Evolutionary conservation across 495 filamentous ascomycete genomes (phyloP).

Genomic region (Barbatosphaeria neglecta): DNA sequence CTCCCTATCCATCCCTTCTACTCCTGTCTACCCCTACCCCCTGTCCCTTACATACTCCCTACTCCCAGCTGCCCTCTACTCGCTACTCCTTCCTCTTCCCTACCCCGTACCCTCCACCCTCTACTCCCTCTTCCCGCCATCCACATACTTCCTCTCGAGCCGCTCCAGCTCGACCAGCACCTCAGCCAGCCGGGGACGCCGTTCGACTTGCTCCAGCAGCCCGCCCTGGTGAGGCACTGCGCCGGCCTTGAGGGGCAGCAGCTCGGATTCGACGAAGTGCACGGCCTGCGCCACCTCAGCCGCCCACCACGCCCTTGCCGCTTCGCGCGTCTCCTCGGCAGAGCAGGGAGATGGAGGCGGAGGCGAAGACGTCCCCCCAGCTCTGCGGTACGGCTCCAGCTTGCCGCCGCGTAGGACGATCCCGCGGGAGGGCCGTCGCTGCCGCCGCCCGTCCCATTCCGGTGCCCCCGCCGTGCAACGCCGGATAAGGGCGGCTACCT

Average conservation of each 20-base stretch:
- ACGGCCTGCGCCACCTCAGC: conserved; percentile 3
- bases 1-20: too few relatives aligned
- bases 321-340: background rate
- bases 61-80: too few relatives aligned
- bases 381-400: conserved; percentile 3
- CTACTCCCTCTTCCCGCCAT: background rate
- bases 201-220: background rate
- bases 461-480: conserved; percentile 15
- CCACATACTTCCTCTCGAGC: background rate
- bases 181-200: background rate
- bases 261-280: background rate
- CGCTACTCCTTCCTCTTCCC: too few relatives aligned
- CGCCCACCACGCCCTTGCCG: conserved; percentile 2
- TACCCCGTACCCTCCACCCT: background rate
- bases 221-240: too few relatives aligned
- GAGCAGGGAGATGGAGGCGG: background rate
- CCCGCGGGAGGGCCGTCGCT: background rate
- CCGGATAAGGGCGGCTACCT: conserved; percentile 9
- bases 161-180: background rate
- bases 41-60: too few relatives aligned
- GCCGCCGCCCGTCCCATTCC: conserved; percentile 6
- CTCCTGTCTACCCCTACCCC: too few relatives aligned
- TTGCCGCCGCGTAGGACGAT: conserved; percentile 4
- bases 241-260: background rate
- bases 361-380: background rate